Conservation (phyloP, 176 grass and related monocot genomes). For the Leersia perrieri region DNA sequence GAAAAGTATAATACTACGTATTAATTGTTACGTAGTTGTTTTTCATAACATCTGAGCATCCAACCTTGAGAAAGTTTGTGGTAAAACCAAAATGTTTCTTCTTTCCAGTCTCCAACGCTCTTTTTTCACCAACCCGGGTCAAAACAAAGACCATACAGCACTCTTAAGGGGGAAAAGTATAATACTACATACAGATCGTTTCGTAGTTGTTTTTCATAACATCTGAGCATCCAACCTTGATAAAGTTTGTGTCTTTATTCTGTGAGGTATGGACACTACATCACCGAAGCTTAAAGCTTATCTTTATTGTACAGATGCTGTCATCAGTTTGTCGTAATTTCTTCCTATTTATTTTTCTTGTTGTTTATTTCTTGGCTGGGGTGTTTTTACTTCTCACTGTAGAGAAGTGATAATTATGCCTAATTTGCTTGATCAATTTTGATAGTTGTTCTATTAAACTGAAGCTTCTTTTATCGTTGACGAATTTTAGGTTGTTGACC, state of each 20-base stretch:
- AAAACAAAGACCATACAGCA: conserved; percentile 23
- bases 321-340: not conserved
- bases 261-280: not conserved
- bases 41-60: conserved; percentile 3
- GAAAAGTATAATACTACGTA: conserved; percentile 26
- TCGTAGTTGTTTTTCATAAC: not conserved
- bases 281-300: not conserved
- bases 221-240: not conserved
- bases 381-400: not conserved
- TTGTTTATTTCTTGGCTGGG: not conserved
- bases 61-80: not conserved
- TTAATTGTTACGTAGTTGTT: not conserved
- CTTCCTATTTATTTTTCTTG: not conserved
- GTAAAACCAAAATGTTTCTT: not conserved
- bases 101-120: not conserved
- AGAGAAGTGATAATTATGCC: not conserved
- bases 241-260: not conserved
- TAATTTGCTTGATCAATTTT: not conserved
- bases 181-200: conserved; percentile 1
- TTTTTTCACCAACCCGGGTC: conserved; percentile 20
- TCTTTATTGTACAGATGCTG: not conserved
- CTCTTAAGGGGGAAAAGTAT: not conserved
- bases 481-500: conserved; percentile 51
- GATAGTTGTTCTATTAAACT: not conserved
- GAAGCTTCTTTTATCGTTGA: not conserved